Percentiles rank a stretch among this genome's conserved stretches.
Evolutionary conservation across 2,329 filamentous ascomycete species (phyloP).

Genomic region (Gnomoniopsis sp.): DNA sequence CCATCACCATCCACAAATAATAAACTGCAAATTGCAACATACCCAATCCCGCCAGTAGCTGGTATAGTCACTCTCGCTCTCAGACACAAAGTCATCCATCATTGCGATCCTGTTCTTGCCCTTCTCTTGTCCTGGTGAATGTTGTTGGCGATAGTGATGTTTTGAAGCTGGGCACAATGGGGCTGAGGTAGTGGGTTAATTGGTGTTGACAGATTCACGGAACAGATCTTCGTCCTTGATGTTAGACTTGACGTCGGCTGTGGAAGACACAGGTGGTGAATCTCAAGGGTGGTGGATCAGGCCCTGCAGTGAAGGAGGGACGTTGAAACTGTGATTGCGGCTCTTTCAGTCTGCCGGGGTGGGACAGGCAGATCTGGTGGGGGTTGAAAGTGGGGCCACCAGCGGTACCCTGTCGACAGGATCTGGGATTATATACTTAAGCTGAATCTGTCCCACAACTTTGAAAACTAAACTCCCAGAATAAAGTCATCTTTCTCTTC

Average conservation of each 20-base stretch:
- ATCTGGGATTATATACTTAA: not conserved
- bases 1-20: not conserved
- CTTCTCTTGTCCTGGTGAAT: not conserved
- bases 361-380: not conserved
- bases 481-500: too few species aligned
- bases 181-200: not conserved
- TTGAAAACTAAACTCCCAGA: too few species aligned
- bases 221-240: not conserved
- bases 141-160: not conserved
- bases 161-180: not conserved
- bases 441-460: too few species aligned
- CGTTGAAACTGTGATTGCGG: not conserved
- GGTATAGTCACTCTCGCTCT: slow-evolving; percentile 98
- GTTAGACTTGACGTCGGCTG: not conserved
- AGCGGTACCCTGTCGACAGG: not conserved
- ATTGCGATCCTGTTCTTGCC: slow-evolving; percentile 21
- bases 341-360: not conserved
- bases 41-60: slow-evolving; percentile 99
- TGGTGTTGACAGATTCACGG: not conserved
- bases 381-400: not conserved
- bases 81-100: slow-evolving; percentile 98
- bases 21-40: slow-evolving; percentile 39
- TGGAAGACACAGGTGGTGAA: not conserved
- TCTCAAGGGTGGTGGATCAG: not conserved
- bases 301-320: not conserved